These are phyloP conservation scores for Colletotrichum navitas DNA, from an alignment of 2,329 filamentous ascomycete species.

Conservation along the genomic window DNA sequence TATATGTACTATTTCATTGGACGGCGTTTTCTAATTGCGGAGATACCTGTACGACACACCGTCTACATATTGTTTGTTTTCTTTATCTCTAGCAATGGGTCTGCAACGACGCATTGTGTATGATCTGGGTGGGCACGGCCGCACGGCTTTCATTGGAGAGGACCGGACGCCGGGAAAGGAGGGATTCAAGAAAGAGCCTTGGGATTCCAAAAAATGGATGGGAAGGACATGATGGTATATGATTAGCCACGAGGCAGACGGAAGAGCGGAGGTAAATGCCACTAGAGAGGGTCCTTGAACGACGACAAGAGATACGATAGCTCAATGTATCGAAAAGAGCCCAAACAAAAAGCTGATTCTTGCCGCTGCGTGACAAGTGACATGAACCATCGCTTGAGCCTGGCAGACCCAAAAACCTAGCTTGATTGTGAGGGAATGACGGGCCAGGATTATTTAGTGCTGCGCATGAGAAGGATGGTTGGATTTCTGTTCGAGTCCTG, in stretches of 20 bases:
- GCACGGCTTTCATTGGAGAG: slow-evolving; percentile 20
- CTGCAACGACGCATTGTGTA: slow-evolving; percentile 18
- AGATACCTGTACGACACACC: slow-evolving; percentile 41
- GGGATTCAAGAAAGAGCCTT: neutral
- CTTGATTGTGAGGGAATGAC: no score
- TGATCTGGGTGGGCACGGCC: slow-evolving; percentile 7
- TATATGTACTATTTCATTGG: slow-evolving; percentile 40
- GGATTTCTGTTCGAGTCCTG: neutral
- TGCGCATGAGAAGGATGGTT: neutral
- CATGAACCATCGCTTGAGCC: neutral
- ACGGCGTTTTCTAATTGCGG: slow-evolving; percentile 40
- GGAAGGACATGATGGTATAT: slow-evolving; percentile 15
- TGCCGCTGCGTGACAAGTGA: neutral
- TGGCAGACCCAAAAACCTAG: neutral
- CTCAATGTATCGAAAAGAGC: slow-evolving; percentile 34
- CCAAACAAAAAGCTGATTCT: neutral
- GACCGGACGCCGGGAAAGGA: neutral
- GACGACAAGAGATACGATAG: slow-evolving; percentile 13
- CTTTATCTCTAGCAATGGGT: slow-evolving; percentile 25
- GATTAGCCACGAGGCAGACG: slow-evolving; percentile 30
- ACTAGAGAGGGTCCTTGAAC: slow-evolving; percentile 14
- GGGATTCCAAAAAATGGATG: slow-evolving; percentile 1
- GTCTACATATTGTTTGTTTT: slow-evolving; percentile 42
- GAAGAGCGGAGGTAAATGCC: slow-evolving; percentile 22
- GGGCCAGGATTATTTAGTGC: neutral